These are phyloP conservation scores for Komagataella phaffii DNA, from an alignment of 805 yeast species.

Conservation along the genomic window DNA sequence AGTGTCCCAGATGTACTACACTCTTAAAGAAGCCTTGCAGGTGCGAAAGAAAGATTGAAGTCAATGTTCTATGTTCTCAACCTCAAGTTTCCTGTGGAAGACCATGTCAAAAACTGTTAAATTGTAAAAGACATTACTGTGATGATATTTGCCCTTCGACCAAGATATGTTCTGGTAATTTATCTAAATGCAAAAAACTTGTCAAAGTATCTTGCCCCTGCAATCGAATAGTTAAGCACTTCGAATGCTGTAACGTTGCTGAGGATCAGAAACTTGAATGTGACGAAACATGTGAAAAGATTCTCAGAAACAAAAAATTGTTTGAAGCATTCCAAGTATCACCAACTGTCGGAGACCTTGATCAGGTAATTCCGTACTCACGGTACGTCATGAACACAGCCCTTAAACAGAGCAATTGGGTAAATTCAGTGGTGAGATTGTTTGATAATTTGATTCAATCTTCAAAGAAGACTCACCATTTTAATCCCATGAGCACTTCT, in stretches of 20 bases:
- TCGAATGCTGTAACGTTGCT: slow-evolving; percentile 31
- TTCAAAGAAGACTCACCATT: slow-evolving; percentile 32
- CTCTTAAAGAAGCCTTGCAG: slow-evolving; percentile 14
- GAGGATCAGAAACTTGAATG: slow-evolving; percentile 36
- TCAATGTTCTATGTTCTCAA: slow-evolving; percentile 63
- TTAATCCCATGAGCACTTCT: slow-evolving; percentile 59
- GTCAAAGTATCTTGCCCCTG: slow-evolving; percentile 50
- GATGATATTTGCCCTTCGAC: slow-evolving; percentile 45
- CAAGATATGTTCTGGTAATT: slow-evolving; percentile 35
- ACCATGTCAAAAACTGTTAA: slow-evolving; percentile 37
- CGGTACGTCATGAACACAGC: slow-evolving; percentile 33
- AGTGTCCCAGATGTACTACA: slow-evolving; percentile 70
- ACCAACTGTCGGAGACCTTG: slow-evolving; percentile 5
- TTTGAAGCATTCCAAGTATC: slow-evolving; percentile 47
- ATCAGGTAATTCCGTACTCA: slow-evolving; percentile 23
- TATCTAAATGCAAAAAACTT: slow-evolving; percentile 12
- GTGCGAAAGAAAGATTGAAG: slow-evolving; percentile 17
- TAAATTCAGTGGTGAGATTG: background rate
- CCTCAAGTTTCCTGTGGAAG: slow-evolving; percentile 55
- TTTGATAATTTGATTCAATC: slow-evolving; percentile 7
- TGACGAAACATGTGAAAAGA: slow-evolving; percentile 54
- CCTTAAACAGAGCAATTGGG: slow-evolving; percentile 29
- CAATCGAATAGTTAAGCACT: slow-evolving; percentile 34
- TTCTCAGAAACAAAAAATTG: slow-evolving; percentile 45
- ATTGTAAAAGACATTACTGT: slow-evolving; percentile 46